phyloP scores from a whole-genome alignment of 768 basidiomycete genomes.

The Pleurotus tuber-regium region DNA sequence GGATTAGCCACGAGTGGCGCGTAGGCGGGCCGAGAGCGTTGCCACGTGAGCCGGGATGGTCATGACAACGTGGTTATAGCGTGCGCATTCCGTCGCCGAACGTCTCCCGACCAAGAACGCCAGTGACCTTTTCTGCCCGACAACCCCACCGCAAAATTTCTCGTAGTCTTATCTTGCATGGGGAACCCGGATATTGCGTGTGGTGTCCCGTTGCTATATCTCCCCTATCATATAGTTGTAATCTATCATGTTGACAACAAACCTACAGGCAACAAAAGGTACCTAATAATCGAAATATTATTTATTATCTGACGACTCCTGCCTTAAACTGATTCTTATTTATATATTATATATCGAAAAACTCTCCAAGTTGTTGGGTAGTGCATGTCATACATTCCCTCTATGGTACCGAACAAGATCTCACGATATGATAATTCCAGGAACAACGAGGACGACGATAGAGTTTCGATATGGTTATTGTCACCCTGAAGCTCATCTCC shows the following conservation, averaged over 20 bases:
- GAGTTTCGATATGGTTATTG: slow-evolving; percentile 7
- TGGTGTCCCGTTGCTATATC: background rate
- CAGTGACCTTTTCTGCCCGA: background rate
- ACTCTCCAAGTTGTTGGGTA: background rate
- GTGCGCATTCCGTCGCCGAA: slow-evolving; percentile 5
- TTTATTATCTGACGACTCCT: background rate
- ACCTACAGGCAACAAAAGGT: background rate
- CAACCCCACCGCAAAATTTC: background rate
- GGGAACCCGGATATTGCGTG: slow-evolving; percentile 3
- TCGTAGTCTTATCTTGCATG: background rate
- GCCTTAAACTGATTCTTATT: background rate
- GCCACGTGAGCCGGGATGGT: slow-evolving; percentile 5
- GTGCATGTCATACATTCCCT: background rate
- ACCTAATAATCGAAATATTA: background rate
- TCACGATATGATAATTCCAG: background rate
- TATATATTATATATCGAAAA: background rate
- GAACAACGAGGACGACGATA: slow-evolving; percentile 5
- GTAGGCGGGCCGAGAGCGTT: background rate
- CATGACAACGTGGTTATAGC: slow-evolving; percentile 8
- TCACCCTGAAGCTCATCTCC: background rate
- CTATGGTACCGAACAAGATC: background rate
- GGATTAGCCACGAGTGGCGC: too few species aligned
- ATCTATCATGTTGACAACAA: background rate
- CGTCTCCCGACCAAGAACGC: background rate
- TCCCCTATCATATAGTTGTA: background rate